Conservation (phyloP, 345 rosid species). For the Rhizophora mangle region DNA sequence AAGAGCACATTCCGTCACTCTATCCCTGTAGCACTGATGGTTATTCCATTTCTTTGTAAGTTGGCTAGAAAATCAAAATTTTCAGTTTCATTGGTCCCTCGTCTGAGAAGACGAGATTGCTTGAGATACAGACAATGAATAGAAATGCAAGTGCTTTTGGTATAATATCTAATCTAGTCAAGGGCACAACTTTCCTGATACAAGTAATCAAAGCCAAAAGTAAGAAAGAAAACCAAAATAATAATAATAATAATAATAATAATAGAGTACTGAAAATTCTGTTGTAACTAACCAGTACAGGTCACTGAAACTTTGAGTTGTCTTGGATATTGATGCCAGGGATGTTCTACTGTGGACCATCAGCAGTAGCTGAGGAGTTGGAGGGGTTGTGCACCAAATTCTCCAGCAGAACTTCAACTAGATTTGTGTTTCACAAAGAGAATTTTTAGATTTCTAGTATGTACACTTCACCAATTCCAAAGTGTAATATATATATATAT, state of each 20-base stretch:
- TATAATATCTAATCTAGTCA: not conserved
- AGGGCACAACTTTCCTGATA: not conserved
- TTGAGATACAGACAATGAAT: no score
- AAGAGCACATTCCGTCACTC: conserved; percentile 13
- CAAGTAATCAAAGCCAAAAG: no score
- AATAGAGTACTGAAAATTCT: not conserved
- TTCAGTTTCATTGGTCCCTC: no score
- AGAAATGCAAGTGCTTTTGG: not conserved
- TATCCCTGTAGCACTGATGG: not conserved
- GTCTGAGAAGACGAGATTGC: no score
- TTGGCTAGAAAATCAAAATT: not conserved
- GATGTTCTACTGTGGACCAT: conserved; percentile 56
- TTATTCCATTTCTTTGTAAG: not conserved
- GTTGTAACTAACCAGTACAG: not conserved
- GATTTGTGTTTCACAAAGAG: conserved; percentile 62
- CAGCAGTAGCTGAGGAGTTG: conserved; percentile 42
- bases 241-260: no score
- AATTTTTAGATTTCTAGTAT: conserved; percentile 27
- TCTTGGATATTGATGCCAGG: conserved; percentile 26
- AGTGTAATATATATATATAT: not conserved
- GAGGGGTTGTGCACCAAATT: conserved; percentile 46
- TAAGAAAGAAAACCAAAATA: no score
- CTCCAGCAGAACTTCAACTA: conserved; percentile 43
- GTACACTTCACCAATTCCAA: not conserved
- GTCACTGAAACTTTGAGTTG: not conserved